A percentile compares a stretch with the other conserved stretches of the same genome.
phyloP scores from a whole-genome alignment of 352 stramenopile genomes.

The Globisporangium sylvaticum region DNA sequence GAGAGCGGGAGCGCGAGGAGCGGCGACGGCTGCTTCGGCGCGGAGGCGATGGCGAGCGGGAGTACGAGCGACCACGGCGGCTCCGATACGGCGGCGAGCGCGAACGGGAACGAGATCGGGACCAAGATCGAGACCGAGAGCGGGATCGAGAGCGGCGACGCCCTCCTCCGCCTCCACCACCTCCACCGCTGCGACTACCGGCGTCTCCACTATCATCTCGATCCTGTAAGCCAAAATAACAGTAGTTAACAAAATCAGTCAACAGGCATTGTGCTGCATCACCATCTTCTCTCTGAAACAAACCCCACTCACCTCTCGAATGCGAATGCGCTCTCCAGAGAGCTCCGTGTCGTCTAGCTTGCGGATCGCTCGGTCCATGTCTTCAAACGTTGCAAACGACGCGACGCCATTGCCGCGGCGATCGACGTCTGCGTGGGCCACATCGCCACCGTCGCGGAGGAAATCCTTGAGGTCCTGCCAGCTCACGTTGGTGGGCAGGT shows the following conservation, averaged over 20 bases:
- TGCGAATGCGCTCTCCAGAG: conserved; percentile 39
- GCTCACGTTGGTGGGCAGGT: conserved; percentile 41
- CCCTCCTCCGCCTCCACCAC: not conserved
- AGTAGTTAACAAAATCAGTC: not conserved
- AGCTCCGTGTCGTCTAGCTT: conserved; percentile 50
- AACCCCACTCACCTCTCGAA: conserved; percentile 28
- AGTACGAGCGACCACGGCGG: conserved; percentile 23
- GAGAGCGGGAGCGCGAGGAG: conserved; percentile 18
- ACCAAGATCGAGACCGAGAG: conserved; percentile 25
- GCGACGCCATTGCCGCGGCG: conserved; percentile 52
- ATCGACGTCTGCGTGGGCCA: conserved; percentile 67
- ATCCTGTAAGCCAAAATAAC: conserved; percentile 7
- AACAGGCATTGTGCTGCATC: not conserved
- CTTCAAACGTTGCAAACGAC: conserved; percentile 57
- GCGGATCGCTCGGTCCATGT: conserved; percentile 51
- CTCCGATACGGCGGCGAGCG: conserved; percentile 27
- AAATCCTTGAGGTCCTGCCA: conserved; percentile 71
- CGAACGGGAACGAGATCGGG: conserved; percentile 31
- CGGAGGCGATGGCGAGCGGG: conserved; percentile 23
- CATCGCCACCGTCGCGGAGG: conserved; percentile 48
- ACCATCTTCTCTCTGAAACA: not conserved
- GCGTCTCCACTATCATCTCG: conserved; percentile 4
- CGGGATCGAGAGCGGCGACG: conserved; percentile 15
- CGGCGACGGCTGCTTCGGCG: not conserved
- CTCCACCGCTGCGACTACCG: conserved; percentile 1